Conservation (phyloP, 2,329 filamentous ascomycete species). For the Xylariaceae sp. region DNA sequence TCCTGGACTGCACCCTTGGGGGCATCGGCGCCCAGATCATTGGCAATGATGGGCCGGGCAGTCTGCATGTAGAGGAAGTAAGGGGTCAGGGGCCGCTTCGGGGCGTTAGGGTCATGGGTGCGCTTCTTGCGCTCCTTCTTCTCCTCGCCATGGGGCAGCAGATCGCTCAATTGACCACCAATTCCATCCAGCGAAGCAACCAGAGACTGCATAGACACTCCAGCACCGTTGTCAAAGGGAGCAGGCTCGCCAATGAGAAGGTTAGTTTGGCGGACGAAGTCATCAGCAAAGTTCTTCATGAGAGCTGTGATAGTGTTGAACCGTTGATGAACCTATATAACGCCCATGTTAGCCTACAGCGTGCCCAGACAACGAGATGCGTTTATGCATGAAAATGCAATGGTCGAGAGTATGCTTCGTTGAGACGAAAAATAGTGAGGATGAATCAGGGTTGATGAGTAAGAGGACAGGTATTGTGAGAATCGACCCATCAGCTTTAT, state of each 20-base stretch:
- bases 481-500: neutral
- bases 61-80: slow-evolving; percentile 95
- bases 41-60: slow-evolving; percentile 75
- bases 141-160: slow-evolving; percentile 51
- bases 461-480: neutral
- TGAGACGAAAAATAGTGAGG: too few species aligned
- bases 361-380: too few species aligned
- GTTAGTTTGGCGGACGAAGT: slow-evolving; percentile 85
- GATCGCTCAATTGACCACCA: slow-evolving; percentile 42
- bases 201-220: slow-evolving; percentile 34
- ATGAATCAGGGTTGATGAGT: too few species aligned
- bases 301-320: slow-evolving; percentile 74
- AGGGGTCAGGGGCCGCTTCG: slow-evolving; percentile 87
- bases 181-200: slow-evolving; percentile 50
- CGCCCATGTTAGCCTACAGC: slow-evolving; percentile 1
- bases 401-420: too few species aligned
- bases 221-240: slow-evolving; percentile 42
- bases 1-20: slow-evolving; percentile 83
- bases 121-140: slow-evolving; percentile 90
- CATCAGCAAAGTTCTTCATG: slow-evolving; percentile 71
- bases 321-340: slow-evolving; percentile 62
- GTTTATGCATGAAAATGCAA: too few species aligned
- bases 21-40: slow-evolving; percentile 67
- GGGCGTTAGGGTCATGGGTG: slow-evolving; percentile 83
- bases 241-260: slow-evolving; percentile 66